Percentiles rank a stretch among this genome's conserved stretches.
These are phyloP conservation scores for Lecanosticta acicola DNA, from an alignment of 2,329 filamentous ascomycete genomes.

Conservation along the genomic window DNA sequence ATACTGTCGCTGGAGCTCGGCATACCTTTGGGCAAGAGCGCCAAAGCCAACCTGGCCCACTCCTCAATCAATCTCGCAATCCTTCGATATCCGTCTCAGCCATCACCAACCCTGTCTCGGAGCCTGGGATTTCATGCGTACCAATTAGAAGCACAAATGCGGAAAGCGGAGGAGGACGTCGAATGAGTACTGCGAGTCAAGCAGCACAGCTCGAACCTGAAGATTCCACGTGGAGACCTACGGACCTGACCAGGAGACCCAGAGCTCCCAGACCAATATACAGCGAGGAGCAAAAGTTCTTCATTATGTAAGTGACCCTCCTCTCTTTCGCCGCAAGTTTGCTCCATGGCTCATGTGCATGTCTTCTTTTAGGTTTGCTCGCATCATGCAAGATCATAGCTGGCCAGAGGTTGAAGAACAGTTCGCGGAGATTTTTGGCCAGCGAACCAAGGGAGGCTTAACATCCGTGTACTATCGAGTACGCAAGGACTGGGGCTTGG, in stretches of 20 bases:
- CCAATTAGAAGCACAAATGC: too few relatives aligned
- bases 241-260: slow-evolving; percentile 12
- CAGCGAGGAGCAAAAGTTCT: slow-evolving; percentile 34
- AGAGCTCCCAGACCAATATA: slow-evolving; percentile 28
- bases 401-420: slow-evolving; percentile 29
- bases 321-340: not conserved
- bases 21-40: not conserved
- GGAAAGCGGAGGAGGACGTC: not conserved
- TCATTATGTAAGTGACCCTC: slow-evolving; percentile 26
- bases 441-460: slow-evolving; percentile 29
- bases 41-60: not conserved
- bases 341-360: too few relatives aligned
- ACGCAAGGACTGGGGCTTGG: slow-evolving; percentile 30
- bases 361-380: slow-evolving; percentile 24
- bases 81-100: not conserved
- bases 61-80: not conserved
- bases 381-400: slow-evolving; percentile 25
- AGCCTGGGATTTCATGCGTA: not conserved
- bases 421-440: slow-evolving; percentile 22
- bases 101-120: not conserved
- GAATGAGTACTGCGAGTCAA: not conserved
- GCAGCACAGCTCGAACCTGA: not conserved
- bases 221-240: not conserved
- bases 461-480: slow-evolving; percentile 33
- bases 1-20: not conserved